Percentiles rank a stretch among this genome's conserved stretches.
Conservation (phyloP, 805 yeast genomes). For the Sugiyamaella lignohabitans region DNA sequence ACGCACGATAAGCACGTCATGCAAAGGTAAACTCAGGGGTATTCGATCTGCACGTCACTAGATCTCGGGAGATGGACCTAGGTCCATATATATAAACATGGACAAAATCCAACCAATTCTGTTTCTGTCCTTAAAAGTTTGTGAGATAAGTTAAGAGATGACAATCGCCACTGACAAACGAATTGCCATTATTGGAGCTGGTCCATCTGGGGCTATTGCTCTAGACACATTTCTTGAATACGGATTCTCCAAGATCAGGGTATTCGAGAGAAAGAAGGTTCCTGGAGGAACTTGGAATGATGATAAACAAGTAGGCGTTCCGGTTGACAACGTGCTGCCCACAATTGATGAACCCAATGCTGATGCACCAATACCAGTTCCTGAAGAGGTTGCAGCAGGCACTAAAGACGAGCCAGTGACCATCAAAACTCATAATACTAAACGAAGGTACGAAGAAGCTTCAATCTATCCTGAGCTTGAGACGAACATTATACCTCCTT, state of each 20-base stretch:
- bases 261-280: constrained; percentile 11
- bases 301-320: constrained; percentile 1
- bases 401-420: background rate
- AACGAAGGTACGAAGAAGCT: constrained; percentile 2
- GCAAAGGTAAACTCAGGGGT: no score
- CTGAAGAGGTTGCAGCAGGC: background rate
- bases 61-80: no score
- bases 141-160: background rate
- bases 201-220: constrained; percentile 16
- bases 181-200: constrained; percentile 17
- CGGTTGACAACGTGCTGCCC: background rate
- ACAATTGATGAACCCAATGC: background rate
- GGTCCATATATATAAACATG: no score
- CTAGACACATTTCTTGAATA: constrained; percentile 11
- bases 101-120: no score
- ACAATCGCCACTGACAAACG: constrained; percentile 4
- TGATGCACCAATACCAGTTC: background rate
- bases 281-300: constrained; percentile 17
- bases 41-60: no score
- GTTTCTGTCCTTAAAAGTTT: no score
- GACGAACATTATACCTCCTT: constrained; percentile 13
- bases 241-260: constrained; percentile 13
- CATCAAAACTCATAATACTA: background rate
- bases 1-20: no score
- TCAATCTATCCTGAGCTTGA: constrained; percentile 14